phyloP scores from a whole-genome alignment of 2,329 filamentous ascomycete genomes.

The Fusarium foetens region DNA sequence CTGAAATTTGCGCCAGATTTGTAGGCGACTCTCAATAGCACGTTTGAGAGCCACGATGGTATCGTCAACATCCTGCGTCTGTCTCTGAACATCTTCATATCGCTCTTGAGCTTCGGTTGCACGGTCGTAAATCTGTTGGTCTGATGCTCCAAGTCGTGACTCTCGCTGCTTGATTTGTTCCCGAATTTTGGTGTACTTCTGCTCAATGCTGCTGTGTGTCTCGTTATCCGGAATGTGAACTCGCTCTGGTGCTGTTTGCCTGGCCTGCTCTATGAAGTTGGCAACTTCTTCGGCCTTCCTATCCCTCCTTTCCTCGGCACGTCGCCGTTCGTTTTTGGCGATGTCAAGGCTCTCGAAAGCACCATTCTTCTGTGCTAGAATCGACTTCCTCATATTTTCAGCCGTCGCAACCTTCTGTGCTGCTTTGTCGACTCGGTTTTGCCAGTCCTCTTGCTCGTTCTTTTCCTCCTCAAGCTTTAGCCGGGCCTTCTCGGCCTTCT shows the following conservation, averaged over 20 bases:
- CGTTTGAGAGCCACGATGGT: slow-evolving; percentile 60
- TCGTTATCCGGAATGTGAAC: slow-evolving; percentile 73
- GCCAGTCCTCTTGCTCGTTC: slow-evolving; percentile 54
- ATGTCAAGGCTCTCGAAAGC: slow-evolving; percentile 63
- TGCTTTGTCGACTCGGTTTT: slow-evolving; percentile 64
- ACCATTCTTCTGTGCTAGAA: slow-evolving; percentile 70
- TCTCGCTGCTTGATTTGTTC: slow-evolving; percentile 69
- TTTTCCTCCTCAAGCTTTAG: slow-evolving; percentile 47
- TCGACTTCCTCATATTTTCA: slow-evolving; percentile 61
- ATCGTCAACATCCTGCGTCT: slow-evolving; percentile 53
- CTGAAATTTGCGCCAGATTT: slow-evolving; percentile 84
- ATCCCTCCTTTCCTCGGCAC: slow-evolving; percentile 59
- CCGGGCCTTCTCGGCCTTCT: slow-evolving; percentile 54
- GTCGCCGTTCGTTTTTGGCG: slow-evolving; percentile 57
- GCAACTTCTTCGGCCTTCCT: slow-evolving; percentile 59
- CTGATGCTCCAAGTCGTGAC: slow-evolving; percentile 68
- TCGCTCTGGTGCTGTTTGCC: slow-evolving; percentile 61
- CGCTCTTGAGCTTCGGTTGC: slow-evolving; percentile 54
- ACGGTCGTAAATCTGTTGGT: slow-evolving; percentile 70
- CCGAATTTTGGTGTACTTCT: slow-evolving; percentile 64
- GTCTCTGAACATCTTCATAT: slow-evolving; percentile 56
- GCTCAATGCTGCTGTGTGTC: slow-evolving; percentile 65
- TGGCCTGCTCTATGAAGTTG: slow-evolving; percentile 66
- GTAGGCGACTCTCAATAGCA: slow-evolving; percentile 74
- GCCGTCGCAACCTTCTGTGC: slow-evolving; percentile 62